Evolutionary conservation across 1,284 basidiomycete genomes (phyloP).

Genomic region (Naganishia liquefaciens): DNA sequence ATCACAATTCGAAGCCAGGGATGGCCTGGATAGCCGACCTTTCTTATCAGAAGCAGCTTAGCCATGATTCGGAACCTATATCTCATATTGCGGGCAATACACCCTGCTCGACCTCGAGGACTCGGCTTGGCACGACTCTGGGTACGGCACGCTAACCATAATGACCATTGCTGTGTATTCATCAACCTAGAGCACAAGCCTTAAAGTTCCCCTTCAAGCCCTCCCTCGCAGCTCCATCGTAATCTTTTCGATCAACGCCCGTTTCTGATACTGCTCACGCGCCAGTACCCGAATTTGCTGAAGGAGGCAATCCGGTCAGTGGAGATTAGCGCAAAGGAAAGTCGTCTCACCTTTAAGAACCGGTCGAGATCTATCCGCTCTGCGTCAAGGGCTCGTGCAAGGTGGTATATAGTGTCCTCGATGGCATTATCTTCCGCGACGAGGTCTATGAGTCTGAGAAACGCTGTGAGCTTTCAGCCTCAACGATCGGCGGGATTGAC

Average conservation of each 20-base stretch:
- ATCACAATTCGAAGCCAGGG: no score
- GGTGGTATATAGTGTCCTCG: conserved; percentile 96
- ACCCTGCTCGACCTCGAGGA: no score
- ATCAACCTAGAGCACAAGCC: no score
- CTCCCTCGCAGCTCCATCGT: conserved; percentile 22
- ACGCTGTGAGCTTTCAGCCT: conserved; percentile 24
- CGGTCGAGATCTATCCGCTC: conserved; percentile 89
- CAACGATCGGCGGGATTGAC: conserved; percentile 47
- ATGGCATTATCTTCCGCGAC: conserved; percentile 98
- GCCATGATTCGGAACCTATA: no score
- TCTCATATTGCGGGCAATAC: no score
- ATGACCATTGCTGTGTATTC: no score
- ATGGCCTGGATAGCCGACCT: no score
- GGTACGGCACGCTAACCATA: no score
- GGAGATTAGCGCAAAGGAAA: conserved; percentile 29
- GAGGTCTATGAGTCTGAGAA: conserved; percentile 78
- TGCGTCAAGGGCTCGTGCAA: conserved; percentile 87
- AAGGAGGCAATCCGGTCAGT: conserved; percentile 27
- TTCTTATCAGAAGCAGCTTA: no score
- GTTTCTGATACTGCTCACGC: conserved; percentile 76
- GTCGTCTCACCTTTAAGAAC: conserved; percentile 70
- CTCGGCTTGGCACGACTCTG: no score
- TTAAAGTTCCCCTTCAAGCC: no score
- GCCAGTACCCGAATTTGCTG: conserved; percentile 83
- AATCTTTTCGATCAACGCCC: conserved; percentile 86